phyloP scores from a whole-genome alignment of 176 grass and related monocot species.

The Avena eriantha region DNA sequence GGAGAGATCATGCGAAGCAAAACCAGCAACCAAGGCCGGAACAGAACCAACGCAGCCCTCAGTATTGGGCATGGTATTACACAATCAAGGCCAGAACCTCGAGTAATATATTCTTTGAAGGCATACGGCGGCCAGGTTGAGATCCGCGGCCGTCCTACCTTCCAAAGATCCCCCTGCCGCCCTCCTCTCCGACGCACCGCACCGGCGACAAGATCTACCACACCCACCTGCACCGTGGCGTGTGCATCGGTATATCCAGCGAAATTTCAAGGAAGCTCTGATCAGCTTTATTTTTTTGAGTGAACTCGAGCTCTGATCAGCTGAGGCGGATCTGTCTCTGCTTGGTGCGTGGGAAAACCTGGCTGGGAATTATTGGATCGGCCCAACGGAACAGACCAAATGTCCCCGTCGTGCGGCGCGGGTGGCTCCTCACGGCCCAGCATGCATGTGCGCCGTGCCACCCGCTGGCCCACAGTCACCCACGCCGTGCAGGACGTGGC shows the following conservation, averaged over 20 bases:
- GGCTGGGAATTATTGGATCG: not conserved
- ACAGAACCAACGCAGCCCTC: not conserved
- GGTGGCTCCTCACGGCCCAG: conserved; percentile 25
- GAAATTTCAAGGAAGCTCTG: no score
- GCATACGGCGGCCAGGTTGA: conserved; percentile 21
- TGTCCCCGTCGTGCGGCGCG: conserved; percentile 29
- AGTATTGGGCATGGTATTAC: not conserved
- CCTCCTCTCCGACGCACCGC: not conserved
- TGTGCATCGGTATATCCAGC: no score
- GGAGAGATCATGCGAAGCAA: no score
- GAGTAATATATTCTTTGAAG: not conserved
- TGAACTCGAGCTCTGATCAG: no score
- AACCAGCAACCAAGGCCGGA: no score
- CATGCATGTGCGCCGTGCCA: not conserved
- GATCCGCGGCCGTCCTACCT: conserved; percentile 32
- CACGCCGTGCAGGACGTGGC: not conserved
- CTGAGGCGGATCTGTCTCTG: no score
- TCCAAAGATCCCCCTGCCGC: conserved; percentile 48
- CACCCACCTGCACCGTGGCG: not conserved
- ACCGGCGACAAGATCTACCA: conserved; percentile 26
- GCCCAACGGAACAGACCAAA: conserved; percentile 15
- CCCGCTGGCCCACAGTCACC: not conserved
- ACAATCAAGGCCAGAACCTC: not conserved
- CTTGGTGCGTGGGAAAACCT: not conserved
- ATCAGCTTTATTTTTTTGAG: no score